A percentile compares a stretch with the other conserved stretches of the same genome.
phyloP scores from a whole-genome alignment of 345 rosid species.

The Gossypium anomalum region DNA sequence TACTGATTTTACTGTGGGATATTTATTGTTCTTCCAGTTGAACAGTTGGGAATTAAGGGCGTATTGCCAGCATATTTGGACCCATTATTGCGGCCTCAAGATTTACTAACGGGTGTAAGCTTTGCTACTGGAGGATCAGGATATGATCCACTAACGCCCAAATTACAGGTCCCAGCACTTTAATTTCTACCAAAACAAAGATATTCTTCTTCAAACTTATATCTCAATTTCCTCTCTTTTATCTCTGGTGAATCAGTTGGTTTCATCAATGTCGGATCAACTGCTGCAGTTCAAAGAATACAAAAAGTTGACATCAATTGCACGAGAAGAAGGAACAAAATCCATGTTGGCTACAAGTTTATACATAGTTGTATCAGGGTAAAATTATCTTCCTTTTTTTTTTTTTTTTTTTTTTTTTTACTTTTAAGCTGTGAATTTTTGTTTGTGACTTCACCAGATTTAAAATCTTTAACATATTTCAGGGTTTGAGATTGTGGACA shows the following conservation, averaged over 20 bases:
- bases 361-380: no score
- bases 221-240: neutral
- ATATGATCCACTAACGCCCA: conserved; percentile 62
- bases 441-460: neutral
- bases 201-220: neutral
- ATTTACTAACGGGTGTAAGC: conserved; percentile 67
- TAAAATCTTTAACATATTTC: neutral
- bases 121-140: conserved; percentile 85
- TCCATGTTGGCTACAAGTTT: conserved; percentile 2
- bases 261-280: conserved; percentile 41
- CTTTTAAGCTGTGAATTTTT: neutral
- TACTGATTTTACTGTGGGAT: neutral
- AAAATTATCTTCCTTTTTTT: no score
- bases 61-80: conserved; percentile 61
- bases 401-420: no score
- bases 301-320: neutral
- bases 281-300: conserved; percentile 47
- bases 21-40: conserved; percentile 35
- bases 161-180: conserved; percentile 31
- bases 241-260: conserved; percentile 29
- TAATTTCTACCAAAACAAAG: no score
- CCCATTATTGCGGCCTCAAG: conserved; percentile 37
- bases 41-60: conserved; percentile 57
- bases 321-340: conserved; percentile 27
- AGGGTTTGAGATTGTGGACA: conserved; percentile 37